Conservation (phyloP, 1,284 basidiomycete species). For the Puccinia sorghi region DNA sequence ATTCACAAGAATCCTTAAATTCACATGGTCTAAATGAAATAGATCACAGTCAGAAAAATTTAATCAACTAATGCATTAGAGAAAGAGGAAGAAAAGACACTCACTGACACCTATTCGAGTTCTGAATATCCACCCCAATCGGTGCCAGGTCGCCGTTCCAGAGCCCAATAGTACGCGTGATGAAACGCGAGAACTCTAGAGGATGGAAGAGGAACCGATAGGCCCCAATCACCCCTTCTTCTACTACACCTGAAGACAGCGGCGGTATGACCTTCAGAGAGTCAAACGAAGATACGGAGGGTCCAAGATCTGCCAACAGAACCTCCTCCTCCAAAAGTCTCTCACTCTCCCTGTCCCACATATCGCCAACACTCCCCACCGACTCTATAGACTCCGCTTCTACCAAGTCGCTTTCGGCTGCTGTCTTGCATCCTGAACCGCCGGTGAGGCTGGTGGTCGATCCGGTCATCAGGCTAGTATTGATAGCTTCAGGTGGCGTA, state of each 20-base stretch:
- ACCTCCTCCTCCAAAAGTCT: too few relatives aligned
- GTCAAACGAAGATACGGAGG: background rate
- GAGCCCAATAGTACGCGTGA: slow-evolving; percentile 67
- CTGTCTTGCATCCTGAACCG: background rate
- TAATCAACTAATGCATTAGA: slow-evolving; percentile 35
- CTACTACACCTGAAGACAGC: background rate
- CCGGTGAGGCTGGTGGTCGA: too few relatives aligned
- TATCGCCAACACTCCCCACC: too few relatives aligned
- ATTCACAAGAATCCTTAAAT: slow-evolving; percentile 76
- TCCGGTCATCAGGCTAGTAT: background rate
- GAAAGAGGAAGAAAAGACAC: slow-evolving; percentile 56
- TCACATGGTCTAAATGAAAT: slow-evolving; percentile 68
- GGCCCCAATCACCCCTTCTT: slow-evolving; percentile 65
- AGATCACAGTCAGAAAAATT: background rate
- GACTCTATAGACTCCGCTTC: background rate
- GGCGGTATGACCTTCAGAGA: background rate
- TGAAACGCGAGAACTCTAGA: slow-evolving; percentile 64
- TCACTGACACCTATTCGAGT: slow-evolving; percentile 70
- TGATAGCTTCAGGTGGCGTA: background rate
- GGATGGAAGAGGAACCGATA: slow-evolving; percentile 68
- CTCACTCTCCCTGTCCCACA: too few relatives aligned
- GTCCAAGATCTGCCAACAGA: background rate
- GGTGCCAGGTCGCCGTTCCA: slow-evolving; percentile 73
- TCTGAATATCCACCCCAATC: slow-evolving; percentile 67
- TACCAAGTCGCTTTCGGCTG: background rate